Base-by-base conservation (phyloP, 106 monocot species). In the Dioscorea alata region DNA sequence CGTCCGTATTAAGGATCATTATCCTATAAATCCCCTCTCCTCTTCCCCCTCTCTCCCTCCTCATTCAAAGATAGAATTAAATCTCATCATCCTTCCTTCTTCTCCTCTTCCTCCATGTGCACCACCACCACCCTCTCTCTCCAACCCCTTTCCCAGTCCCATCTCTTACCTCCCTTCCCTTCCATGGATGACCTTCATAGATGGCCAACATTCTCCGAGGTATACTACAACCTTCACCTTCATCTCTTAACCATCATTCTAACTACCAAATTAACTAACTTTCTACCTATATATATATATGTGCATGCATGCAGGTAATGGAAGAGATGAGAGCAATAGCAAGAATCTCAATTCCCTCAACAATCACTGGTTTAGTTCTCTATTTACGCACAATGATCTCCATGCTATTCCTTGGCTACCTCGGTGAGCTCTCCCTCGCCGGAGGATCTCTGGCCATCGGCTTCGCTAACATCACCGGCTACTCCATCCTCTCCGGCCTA, bases 391-490 rank as follows among this genome's bases (percentile, higher is more conserved):
- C 91, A 32, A 81, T 95, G 83, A 86, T 95, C 69, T 95, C 94
- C 33, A 95, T 95, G 94, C 80, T 95, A 17, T 95, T 95, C 81
- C 75, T 95, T 0, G 94, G 94, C 31, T 69, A 77, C 62, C 79
- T 95, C 9, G 94, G 94, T 4, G 88, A 95, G 75, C 79, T 95
- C 4, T 79, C 83, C 73, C 88, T 95, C 12, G 94, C 94, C 5
- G 94, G 88, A 0, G 94, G 94, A 12, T 96, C 91, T 6, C 88
- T 91, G 23, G 56, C 91, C 59, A 83, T 96, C 54, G 91, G 95
- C 48, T 96, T 96, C 74, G 91, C 95, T 19, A 96, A 91, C 79
- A 96, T 96, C 67, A 96, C 95, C 19, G 95, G 95, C 13, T 96
- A 96, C 82, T 96, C 95, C 0, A 91, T 96, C 32, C 83, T 96